These are phyloP conservation scores for Aspergillus sp. DNA, from an alignment of 2,329 filamentous ascomycete genomes.

Conservation along the genomic window DNA sequence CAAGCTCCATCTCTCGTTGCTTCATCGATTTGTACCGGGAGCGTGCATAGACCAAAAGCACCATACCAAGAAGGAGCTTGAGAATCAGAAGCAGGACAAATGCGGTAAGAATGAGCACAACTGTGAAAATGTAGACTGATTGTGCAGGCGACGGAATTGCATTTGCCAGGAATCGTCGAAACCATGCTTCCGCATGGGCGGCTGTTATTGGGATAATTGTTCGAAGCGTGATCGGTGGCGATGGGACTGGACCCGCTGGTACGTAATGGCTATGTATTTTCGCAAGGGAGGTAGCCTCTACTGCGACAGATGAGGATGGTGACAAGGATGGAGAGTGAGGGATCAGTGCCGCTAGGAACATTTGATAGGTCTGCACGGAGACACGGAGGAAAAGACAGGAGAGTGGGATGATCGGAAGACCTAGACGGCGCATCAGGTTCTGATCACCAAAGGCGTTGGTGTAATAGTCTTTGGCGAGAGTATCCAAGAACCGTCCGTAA, in stretches of 20 bases:
- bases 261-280: constrained; percentile 53
- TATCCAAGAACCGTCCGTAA: constrained; percentile 87
- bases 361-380: constrained; percentile 94
- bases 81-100: constrained; percentile 84
- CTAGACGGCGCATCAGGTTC: constrained; percentile 85
- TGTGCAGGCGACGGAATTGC: constrained; percentile 48
- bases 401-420: constrained; percentile 87
- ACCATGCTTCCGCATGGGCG: constrained; percentile 41
- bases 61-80: constrained; percentile 88
- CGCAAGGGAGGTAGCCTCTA: constrained; percentile 44
- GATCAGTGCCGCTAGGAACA: constrained; percentile 90
- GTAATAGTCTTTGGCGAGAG: constrained; percentile 97
- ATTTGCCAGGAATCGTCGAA: constrained; percentile 47
- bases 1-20: constrained; percentile 56
- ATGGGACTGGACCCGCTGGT: constrained; percentile 66
- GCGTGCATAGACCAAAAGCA: constrained; percentile 77
- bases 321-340: constrained; percentile 70
- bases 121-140: constrained; percentile 59
- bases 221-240: constrained; percentile 62
- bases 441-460: constrained; percentile 92
- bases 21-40: constrained; percentile 83
- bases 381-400: constrained; percentile 94
- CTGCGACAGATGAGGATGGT: constrained; percentile 50
- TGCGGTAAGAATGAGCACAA: constrained; percentile 80
- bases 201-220: constrained; percentile 63